Conservation (phyloP, 106 monocot genomes). For the Posidonia australis region DNA sequence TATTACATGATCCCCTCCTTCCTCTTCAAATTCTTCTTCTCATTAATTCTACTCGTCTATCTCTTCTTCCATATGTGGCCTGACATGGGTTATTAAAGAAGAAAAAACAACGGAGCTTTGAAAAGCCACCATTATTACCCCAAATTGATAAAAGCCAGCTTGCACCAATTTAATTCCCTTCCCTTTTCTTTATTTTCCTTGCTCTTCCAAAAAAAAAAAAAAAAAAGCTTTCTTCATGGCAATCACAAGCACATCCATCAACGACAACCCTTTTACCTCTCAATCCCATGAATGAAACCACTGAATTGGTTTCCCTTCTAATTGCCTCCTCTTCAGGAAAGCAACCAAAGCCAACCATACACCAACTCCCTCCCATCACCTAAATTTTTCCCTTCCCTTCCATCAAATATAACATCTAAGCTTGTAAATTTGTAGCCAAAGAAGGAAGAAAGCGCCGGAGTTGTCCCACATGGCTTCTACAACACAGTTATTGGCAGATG, state of each 20-base stretch:
- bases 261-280: background rate
- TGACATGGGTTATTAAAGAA: slow-evolving; percentile 5
- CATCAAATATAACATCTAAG: background rate
- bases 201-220: background rate
- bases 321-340: slow-evolving; percentile 5
- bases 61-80: background rate
- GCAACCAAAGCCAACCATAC: background rate
- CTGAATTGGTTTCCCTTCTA: slow-evolving; percentile 3
- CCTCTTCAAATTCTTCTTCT: too few species aligned
- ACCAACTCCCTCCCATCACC: background rate
- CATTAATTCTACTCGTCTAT: too few species aligned
- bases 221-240: slow-evolving; percentile 1
- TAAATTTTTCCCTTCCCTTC: background rate
- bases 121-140: background rate
- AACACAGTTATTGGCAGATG: background rate
- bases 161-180: background rate
- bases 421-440: background rate
- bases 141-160: slow-evolving; percentile 7
- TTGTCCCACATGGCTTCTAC: background rate
- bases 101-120: slow-evolving; percentile 1
- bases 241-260: slow-evolving; percentile 20
- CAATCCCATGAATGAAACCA: slow-evolving; percentile 21
- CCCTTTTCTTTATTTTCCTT: background rate
- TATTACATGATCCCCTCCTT: too few species aligned
- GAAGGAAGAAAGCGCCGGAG: background rate